Evolutionary conservation across 345 rosid species (phyloP).

Genomic region (Eucalyptus shirleyi): DNA sequence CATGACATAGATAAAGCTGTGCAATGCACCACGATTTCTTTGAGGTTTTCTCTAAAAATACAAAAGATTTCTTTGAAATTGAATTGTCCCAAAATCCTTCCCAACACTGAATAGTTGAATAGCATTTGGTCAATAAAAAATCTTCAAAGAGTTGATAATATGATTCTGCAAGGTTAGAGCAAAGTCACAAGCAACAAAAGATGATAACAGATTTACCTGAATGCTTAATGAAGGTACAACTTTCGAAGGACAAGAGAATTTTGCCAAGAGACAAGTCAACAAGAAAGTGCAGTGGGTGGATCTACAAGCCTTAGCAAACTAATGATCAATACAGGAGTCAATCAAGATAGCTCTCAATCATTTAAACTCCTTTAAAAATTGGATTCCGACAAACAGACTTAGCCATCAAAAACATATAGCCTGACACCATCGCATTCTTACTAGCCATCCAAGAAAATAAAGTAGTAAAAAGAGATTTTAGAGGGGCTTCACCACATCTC

Average conservation of each 20-base stretch:
- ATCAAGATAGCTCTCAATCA: background rate
- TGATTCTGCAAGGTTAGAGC: background rate
- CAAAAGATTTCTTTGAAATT: background rate
- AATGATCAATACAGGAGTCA: background rate
- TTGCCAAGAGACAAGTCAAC: background rate
- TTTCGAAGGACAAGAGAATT: background rate
- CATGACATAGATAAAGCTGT: background rate
- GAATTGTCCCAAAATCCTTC: background rate
- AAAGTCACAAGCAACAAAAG: background rate
- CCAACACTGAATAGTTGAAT: background rate
- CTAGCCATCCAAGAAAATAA: background rate
- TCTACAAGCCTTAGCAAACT: background rate
- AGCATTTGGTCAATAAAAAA: background rate
- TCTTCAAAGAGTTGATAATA: background rate
- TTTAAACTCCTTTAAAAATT: background rate
- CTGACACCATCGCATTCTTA: background rate
- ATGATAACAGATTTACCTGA: background rate
- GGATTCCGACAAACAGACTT: background rate
- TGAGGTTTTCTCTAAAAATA: background rate
- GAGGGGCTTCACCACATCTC: background rate
- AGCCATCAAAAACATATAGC: background rate
- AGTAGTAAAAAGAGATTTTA: background rate
- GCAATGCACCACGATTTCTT: background rate
- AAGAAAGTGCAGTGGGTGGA: background rate
- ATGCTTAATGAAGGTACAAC: background rate